These are phyloP conservation scores for Halenospora varia DNA, from an alignment of 495 filamentous ascomycete species.

Conservation along the genomic window DNA sequence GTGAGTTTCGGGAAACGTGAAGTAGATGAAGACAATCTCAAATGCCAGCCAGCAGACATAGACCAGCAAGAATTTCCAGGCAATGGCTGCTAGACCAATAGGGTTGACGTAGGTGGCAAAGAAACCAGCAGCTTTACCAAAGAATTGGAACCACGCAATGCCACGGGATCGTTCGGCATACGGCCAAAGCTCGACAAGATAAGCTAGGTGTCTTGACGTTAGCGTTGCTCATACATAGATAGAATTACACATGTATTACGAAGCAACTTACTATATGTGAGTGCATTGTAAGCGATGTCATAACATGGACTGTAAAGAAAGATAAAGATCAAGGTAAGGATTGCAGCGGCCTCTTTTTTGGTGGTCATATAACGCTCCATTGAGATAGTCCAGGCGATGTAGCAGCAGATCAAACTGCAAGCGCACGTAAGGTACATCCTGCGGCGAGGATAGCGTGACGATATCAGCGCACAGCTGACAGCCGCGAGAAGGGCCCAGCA, in stretches of 20 bases:
- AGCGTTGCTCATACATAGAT: background rate
- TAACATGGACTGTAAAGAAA: constrained; percentile 62
- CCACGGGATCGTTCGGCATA: constrained; percentile 56
- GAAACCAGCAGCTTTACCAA: constrained; percentile 41
- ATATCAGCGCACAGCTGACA: constrained; percentile 47
- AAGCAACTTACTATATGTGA: constrained; percentile 21
- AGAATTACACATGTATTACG: background rate
- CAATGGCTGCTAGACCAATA: constrained; percentile 52
- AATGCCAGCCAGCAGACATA: constrained; percentile 59
- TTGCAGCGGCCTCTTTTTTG: constrained; percentile 35
- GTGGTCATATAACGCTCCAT: constrained; percentile 44
- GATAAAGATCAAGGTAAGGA: constrained; percentile 56
- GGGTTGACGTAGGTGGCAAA: constrained; percentile 57
- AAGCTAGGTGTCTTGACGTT: constrained; percentile 30
- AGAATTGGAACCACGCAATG: constrained; percentile 59
- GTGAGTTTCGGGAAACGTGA: constrained; percentile 60
- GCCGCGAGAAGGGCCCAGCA: constrained; percentile 53
- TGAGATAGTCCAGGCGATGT: constrained; percentile 50
- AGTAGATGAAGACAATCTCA: constrained; percentile 57
- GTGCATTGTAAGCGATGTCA: constrained; percentile 65
- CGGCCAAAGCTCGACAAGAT: constrained; percentile 61
- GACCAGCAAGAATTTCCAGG: constrained; percentile 59
- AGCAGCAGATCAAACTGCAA: constrained; percentile 44
- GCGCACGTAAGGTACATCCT: constrained; percentile 50
- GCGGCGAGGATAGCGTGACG: constrained; percentile 50